Evolutionary conservation across 805 yeast genomes (phyloP), one percentile per base, ranked within the genome.

Genomic region (Saturnispora hagleri): DNA sequence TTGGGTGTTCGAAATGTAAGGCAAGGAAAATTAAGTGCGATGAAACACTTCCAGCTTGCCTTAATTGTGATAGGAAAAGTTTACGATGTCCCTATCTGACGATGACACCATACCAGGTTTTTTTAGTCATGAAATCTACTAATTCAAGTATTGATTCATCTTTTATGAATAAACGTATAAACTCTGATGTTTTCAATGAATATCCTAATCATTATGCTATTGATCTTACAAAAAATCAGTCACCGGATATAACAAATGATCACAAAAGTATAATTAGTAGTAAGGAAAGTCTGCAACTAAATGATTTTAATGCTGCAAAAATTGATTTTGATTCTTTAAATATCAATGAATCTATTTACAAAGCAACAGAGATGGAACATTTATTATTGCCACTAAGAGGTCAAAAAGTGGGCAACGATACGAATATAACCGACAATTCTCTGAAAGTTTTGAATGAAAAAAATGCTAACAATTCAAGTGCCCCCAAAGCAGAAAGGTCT

Each of bases 1-100:
- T 65, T 49, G 75, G 75, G 3, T 71, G 75, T 51, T 48, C 57
- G n/a, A 67, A 62, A 44, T 71, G 75, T 55, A 71, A 71, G 54
- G 48, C 67, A 42, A 58, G 73, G 24, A 70, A 69, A 50, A 57
- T 70, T 51, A 71, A 66, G 60, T 66, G 69, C 51, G 68, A 64
- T 47, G 69, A 66, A 45, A 50, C 53, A 1, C 47, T 59, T 7
- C 69, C 69, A 1, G 57, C 55, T 20, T 70, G 73, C 47, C 58
- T 22, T 1, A 48, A 45, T 31, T 56, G 58, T 40, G 17, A 31
- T 5, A 38, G 18, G 27, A 48, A 26, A 18, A 26, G 43, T 13
- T 20, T 51, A 2, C 5, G 10, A 17, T 56, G 57, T 34, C 48
- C 59, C 0, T 55, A 53, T 35, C 33, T 50, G n/a, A 46, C 51